Evolutionary conservation across 805 yeast species (phyloP).

Genomic region (Cyberlindnera xishuangbannaensis): DNA sequence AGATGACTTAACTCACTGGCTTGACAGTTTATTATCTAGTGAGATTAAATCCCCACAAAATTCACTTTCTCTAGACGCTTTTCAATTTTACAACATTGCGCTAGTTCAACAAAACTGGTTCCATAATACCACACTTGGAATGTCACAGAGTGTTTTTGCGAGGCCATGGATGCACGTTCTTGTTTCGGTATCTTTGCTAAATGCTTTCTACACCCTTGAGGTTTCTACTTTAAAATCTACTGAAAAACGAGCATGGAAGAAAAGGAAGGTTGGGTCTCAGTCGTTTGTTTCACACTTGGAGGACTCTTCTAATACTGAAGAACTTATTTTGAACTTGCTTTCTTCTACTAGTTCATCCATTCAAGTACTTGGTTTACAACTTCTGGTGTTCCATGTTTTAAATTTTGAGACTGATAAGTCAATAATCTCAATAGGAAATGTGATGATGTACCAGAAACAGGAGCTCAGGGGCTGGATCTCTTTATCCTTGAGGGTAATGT

Average conservation of each 20-base stretch:
- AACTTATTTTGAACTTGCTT: conserved; percentile 18
- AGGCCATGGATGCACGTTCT: conserved; percentile 37
- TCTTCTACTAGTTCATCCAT: conserved; percentile 1
- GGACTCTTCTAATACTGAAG: conserved; percentile 24
- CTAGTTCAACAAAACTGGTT: conserved; percentile 9
- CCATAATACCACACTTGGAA: conserved; percentile 23
- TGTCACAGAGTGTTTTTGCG: conserved; percentile 4
- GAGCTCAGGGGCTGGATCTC: conserved; percentile 18
- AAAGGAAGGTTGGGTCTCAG: conserved; percentile 27
- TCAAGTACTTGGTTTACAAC: conserved; percentile 23
- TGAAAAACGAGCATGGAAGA: conserved; percentile 13
- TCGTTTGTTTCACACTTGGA: conserved; percentile 21
- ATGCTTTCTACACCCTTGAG: conserved; percentile 9
- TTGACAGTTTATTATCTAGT: conserved; percentile 8
- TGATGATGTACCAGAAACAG: conserved; percentile 12
- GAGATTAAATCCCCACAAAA: conserved; percentile 1
- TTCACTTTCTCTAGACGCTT: conserved; percentile 6
- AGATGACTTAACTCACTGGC: conserved; percentile 13
- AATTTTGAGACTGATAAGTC: conserved; percentile 4
- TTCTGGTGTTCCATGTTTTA: conserved; percentile 25
- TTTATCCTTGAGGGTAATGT: conserved; percentile 9
- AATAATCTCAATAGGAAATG: conserved; percentile 3
- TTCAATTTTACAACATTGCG: conserved; percentile 10
- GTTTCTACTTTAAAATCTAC: neutral
- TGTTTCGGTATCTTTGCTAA: conserved; percentile 31